Conservation (phyloP, 805 yeast species). For the Metschnikowia similis region DNA sequence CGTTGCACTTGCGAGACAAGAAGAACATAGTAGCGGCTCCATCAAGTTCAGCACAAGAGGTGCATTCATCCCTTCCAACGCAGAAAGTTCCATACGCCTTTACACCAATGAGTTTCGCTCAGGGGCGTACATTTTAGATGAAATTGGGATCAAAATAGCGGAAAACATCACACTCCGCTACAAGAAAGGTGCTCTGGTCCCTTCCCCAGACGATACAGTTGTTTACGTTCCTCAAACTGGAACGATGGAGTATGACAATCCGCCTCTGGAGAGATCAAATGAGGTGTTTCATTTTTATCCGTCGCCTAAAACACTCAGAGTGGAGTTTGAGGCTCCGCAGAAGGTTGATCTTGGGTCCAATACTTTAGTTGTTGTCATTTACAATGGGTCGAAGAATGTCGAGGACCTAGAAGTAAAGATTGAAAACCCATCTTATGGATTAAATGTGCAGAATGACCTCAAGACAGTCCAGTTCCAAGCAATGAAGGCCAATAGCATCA, state of each 20-base stretch:
- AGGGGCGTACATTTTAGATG: conserved; percentile 1
- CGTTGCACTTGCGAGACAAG: conserved; percentile 19
- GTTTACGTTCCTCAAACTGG: conserved; percentile 3
- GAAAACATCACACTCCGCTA: conserved; percentile 5
- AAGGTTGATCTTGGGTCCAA: conserved; percentile 27
- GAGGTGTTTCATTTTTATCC: conserved; percentile 14
- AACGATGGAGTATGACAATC: background rate
- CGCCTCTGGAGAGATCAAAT: background rate
- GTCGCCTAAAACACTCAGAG: conserved; percentile 21
- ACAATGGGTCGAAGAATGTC: conserved; percentile 29
- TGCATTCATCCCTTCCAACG: conserved; percentile 5
- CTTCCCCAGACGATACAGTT: conserved; percentile 8
- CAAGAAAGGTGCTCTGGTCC: background rate
- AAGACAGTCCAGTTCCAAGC: background rate
- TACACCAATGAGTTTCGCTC: conserved; percentile 4
- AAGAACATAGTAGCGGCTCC: conserved; percentile 8
- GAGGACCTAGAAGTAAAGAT: conserved; percentile 5
- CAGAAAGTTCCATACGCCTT: conserved; percentile 7
- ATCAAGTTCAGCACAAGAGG: conserved; percentile 10
- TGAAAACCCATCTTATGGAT: conserved; percentile 16
- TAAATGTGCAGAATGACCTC: conserved; percentile 8
- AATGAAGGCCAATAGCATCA: background rate
- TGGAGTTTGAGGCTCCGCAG: conserved; percentile 24
- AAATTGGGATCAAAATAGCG: conserved; percentile 7
- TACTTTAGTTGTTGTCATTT: conserved; percentile 22